phyloP scores from a whole-genome alignment of 371 early-diverging fungal genomes.

The Mortierella sp. region DNA sequence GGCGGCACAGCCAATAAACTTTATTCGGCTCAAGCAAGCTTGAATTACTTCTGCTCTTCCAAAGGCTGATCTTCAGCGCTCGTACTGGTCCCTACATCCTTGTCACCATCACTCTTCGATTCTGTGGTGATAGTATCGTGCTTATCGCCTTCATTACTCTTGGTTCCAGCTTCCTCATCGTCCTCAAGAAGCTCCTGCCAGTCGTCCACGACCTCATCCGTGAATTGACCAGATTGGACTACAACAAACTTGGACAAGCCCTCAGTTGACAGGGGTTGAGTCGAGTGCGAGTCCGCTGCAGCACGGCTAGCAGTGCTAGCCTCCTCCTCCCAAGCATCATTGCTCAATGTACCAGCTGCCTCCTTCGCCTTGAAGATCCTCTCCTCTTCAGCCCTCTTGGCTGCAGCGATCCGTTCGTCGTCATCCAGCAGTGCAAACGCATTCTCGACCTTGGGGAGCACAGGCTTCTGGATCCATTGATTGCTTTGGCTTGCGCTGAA shows the following conservation, averaged over 20 bases:
- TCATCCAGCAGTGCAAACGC: slow-evolving; percentile 45
- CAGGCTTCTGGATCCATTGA: slow-evolving; percentile 14
- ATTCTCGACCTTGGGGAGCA: slow-evolving; percentile 29
- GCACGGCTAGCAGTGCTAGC: slow-evolving; percentile 6
- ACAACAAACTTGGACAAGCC: slow-evolving; percentile 46
- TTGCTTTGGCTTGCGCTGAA: slow-evolving; percentile 30
- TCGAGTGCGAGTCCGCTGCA: neutral
- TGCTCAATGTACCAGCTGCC: slow-evolving; percentile 44
- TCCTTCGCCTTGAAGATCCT: slow-evolving; percentile 43
- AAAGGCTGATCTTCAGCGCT: too few relatives aligned
- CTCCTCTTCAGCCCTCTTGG: slow-evolving; percentile 48
- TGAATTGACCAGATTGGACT: slow-evolving; percentile 40
- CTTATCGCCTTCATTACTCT: neutral
- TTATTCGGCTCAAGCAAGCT: too few relatives aligned
- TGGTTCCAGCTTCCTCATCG: slow-evolving; percentile 19
- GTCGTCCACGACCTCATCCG: slow-evolving; percentile 49
- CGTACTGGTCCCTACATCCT: neutral
- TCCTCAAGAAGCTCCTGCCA: slow-evolving; percentile 50
- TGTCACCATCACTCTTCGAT: neutral
- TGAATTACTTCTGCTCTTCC: neutral
- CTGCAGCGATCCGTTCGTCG: slow-evolving; percentile 43
- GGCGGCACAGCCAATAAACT: too few relatives aligned
- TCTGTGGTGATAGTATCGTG: neutral
- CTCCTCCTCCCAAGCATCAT: slow-evolving; percentile 49
- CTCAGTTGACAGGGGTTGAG: slow-evolving; percentile 11